Evolutionary conservation across 2,329 filamentous ascomycete species (phyloP), one percentile per base, ranked within the genome.

Genomic region (Talaromyces sp.): DNA sequence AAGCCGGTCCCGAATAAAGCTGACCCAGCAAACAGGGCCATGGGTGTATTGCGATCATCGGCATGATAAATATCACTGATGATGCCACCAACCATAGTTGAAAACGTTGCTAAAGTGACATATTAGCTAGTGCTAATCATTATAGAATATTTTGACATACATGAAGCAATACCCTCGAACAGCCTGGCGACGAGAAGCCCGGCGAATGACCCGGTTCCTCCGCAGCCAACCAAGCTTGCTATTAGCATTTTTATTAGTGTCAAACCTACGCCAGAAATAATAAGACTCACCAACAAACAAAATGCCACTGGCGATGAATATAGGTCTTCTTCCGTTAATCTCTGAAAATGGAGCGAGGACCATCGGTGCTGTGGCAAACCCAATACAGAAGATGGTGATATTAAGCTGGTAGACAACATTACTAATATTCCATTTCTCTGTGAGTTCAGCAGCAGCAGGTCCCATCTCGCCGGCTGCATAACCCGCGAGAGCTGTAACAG

Each of bases 11-110:
- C 93, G 9, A 89, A 82, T 0, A 97, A 78, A 0, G 92, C 92
- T 3, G 82, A 27, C 27, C 49, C 49, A 11, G 87, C 88, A 72
- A 93, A 95, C 0, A 95, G 70, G 0, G 90, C 87, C 91, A 96
- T 95, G 0, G 91, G 89, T 0, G 87, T 90, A 67, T 95, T 95
- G 28, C 91, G 81, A 47, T 88, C 85, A 58, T 87, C 78, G 15
- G 88, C 85, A 55, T 86, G 83, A 77, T 91, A 95, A 59, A 95
- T 82, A 71, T 96, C 91, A 36, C 87, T 86, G 30, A 96, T 86
- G 5, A 96, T 88, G 4, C 91, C 91, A 8, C 91, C 91, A 0
- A 93, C 87, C 81, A 95, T 91, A 13, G 89, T 92, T 55, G 87
- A 90, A 70, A 93, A 93, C 0, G 81, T 54, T 15, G 60, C 42